These are phyloP conservation scores for Ceratocystis cubensis DNA, from an alignment of 2,329 filamentous ascomycete genomes.

Conservation along the genomic window DNA sequence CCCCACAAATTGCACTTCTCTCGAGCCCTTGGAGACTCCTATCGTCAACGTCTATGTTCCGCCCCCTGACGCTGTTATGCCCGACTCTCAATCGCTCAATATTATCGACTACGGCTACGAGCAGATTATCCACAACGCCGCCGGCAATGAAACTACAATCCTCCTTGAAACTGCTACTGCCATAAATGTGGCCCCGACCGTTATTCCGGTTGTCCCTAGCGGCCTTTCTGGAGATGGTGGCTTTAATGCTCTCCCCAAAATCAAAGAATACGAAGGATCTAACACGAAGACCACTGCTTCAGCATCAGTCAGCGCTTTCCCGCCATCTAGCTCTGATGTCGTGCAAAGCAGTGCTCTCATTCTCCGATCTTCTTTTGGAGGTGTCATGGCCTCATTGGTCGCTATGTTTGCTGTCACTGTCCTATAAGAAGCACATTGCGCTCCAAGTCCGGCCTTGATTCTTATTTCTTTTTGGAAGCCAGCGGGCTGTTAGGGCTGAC, in stretches of 20 bases:
- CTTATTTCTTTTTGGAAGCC: background rate
- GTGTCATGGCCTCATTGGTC: background rate
- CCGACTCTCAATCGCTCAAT: conserved; percentile 4
- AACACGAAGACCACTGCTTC: background rate
- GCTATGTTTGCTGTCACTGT: background rate
- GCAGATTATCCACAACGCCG: conserved; percentile 1
- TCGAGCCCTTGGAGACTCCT: conserved; percentile 11
- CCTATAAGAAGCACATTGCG: background rate
- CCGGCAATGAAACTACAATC: conserved; percentile 8
- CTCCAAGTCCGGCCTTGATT: background rate
- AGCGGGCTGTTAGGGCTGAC: background rate
- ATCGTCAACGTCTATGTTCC: conserved; percentile 18
- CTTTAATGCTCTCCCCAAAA: background rate
- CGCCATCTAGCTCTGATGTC: background rate
- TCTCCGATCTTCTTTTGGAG: background rate
- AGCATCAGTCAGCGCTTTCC: background rate
- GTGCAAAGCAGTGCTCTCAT: conserved; percentile 9
- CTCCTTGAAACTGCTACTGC: conserved; percentile 1
- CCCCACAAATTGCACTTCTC: conserved; percentile 12
- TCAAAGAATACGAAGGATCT: background rate
- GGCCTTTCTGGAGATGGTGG: background rate
- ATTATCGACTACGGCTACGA: conserved; percentile 9
- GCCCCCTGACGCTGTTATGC: conserved; percentile 7
- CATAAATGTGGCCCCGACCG: background rate
- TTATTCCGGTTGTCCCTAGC: background rate